Evolutionary conservation across 2,329 filamentous ascomycete genomes (phyloP).

Genomic region (Huntiella savannae): DNA sequence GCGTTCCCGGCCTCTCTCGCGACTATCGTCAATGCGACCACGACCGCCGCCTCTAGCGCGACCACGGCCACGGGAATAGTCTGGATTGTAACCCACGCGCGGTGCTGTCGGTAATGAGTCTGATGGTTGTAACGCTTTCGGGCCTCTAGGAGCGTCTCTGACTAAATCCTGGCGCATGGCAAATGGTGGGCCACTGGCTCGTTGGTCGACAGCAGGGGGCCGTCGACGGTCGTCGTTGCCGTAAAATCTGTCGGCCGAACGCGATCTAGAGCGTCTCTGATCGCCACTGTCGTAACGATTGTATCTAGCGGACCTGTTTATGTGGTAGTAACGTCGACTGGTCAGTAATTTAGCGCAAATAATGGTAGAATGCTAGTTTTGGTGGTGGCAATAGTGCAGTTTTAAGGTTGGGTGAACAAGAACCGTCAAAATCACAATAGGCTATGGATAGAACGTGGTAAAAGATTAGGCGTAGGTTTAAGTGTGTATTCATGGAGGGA

Average conservation of each 20-base stretch:
- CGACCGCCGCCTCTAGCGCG: slow-evolving; percentile 37
- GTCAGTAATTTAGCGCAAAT: too few relatives aligned
- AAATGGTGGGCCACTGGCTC: slow-evolving; percentile 39
- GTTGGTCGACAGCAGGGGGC: slow-evolving; percentile 26
- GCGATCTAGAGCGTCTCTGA: slow-evolving; percentile 39
- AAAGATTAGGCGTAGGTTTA: too few relatives aligned
- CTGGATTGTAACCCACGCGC: slow-evolving; percentile 45
- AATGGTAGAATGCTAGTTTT: too few relatives aligned
- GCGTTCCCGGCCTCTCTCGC: slow-evolving; percentile 40
- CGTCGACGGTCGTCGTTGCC: slow-evolving; percentile 50
- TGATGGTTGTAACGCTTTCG: slow-evolving; percentile 44
- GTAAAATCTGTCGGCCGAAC: slow-evolving; percentile 50
- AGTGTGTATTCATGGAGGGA: too few relatives aligned
- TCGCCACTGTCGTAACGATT: slow-evolving; percentile 40
- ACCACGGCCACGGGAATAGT: slow-evolving; percentile 34
- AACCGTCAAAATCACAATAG: too few relatives aligned
- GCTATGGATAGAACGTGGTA: too few relatives aligned
- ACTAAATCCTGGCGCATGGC: slow-evolving; percentile 37
- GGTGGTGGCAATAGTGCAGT: too few relatives aligned
- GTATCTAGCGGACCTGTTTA: slow-evolving; percentile 32
- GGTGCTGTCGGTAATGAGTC: slow-evolving; percentile 51
- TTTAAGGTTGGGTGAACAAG: too few relatives aligned
- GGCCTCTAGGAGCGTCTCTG: slow-evolving; percentile 55
- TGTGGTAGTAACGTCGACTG: background rate
- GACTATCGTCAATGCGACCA: slow-evolving; percentile 42